Base-by-base conservation (phyloP, 768 basidiomycete genomes). In the Boletus edulis region DNA sequence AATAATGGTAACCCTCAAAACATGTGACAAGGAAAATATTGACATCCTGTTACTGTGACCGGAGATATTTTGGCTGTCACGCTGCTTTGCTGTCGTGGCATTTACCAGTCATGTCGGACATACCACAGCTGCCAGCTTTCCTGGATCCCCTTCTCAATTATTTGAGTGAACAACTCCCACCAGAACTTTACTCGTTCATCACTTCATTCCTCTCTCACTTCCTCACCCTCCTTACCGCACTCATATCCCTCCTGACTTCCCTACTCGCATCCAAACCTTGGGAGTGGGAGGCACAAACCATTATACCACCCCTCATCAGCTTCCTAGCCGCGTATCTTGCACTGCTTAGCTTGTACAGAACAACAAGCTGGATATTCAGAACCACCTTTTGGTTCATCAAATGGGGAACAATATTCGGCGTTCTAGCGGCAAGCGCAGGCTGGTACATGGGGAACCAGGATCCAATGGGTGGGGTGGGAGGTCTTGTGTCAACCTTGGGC, bases 291-390 rank as follows among this genome's bases (percentile, higher is more conserved):
- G 74, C 77, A 7, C 85, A 91, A 66, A 79, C 78, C 29, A 65
- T 91, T 45, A 64, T 92, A 18, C 89, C 90, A 9, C 90, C 90
- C 1, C 71, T 91, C 64, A 81, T 93, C 64, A 86, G 81, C 55
- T 69, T 92, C 31, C 69, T 91, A 49, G 78, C 80, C 5, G 85
- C 88, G 18, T 93, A 92, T 70, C 77, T 91, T 56, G 87, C 88
- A 4, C 75, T 93, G n/a, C 57, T 85, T 40, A 89, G 84, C 66
- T 70, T 91, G 49, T 91, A 91, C 72, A 86, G 88, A 56, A 91
- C 91, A 5, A 85, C 89, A 13, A 79, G 78, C 22, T 91, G 87
- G 85, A 76, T 87, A 62, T 71, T 91, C 58, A 80, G 87, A 56
- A 82, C 81, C 34, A 74, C 72, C 27, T 68, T 90, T 59, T 90